Evolutionary conservation across 2,329 filamentous ascomycete species (phyloP), one percentile per base, ranked within the genome.

Genomic region (Beauveria medogensis): DNA sequence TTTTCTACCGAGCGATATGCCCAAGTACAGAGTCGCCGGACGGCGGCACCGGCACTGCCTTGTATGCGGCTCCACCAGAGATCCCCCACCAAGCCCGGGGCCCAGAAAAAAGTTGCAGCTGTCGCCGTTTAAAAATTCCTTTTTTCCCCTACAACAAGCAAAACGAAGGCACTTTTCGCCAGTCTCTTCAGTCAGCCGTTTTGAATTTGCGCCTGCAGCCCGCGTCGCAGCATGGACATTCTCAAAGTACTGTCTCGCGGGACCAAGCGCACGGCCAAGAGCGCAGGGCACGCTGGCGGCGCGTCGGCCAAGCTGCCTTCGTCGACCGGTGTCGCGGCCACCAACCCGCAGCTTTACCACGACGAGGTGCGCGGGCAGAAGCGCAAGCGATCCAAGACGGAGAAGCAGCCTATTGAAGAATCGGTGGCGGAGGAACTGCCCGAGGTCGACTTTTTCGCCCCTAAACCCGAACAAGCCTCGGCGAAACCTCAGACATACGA

Each of bases 211-310:
- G 43, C 28, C 24, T 9, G 18, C 37, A 52, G 24, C 8, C n/a
- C 37, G 24, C 46, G 20, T 34, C 8, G 26, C 20, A 53, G 40
- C 4, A 90, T 90, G 87, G 88, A 92, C 74, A 85, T 91, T 59
- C 78, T 91, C 69, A 90, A 86, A 68, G 76, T 92, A 37, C 77
- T 92, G 62, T 90, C 88, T 41, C 82, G 88, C 55, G 87, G 87
- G 61, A 85, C 84, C 3, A 90, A 89, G 64, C 78, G 78, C 67
- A 75, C 78, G 16, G 69, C 76, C 5, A 78, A 75, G 61, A 40
- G 41, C n/a, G 40, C 24, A 20, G 63, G 73, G 46, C 67, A 66
- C 28, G 59, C 63, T 40, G 65, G 64, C 46, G 69, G 72, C 34
- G 68, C 71, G 34, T 64, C 73, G 22, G 67, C 75, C 3, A 81